Conservation (phyloP, 1,139 yeast species). For the Geotrichum siamense region DNA sequence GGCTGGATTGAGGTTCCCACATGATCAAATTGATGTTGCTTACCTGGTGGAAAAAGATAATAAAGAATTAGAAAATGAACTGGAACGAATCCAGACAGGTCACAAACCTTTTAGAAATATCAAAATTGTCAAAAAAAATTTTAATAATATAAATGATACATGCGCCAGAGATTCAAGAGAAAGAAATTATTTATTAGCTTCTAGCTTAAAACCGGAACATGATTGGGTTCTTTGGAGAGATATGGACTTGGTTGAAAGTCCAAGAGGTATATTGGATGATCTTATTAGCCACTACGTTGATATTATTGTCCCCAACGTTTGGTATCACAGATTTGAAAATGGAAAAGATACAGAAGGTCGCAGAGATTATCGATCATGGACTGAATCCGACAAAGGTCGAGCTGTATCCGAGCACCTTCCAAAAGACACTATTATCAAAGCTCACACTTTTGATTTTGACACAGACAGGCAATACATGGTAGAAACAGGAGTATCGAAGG, state of each 20-base stretch:
- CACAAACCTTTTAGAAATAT: constrained; percentile 56
- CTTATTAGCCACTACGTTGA: constrained; percentile 70
- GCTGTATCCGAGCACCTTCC: constrained; percentile 58
- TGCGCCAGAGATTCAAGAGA: constrained; percentile 54
- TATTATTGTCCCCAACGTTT: constrained; percentile 82
- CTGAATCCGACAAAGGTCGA: constrained; percentile 65
- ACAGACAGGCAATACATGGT: constrained; percentile 86
- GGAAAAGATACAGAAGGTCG: constrained; percentile 72
- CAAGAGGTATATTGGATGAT: constrained; percentile 70
- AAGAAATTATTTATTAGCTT: constrained; percentile 75
- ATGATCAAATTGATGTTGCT: constrained; percentile 71
- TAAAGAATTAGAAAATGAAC: constrained; percentile 52
- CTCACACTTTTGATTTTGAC: constrained; percentile 84
- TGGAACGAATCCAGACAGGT: constrained; percentile 27
- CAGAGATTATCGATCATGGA: constrained; percentile 84
- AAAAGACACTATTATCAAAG: constrained; percentile 85
- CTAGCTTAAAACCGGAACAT: constrained; percentile 74
- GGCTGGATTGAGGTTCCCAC: constrained; percentile 82
- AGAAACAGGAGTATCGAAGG: constrained; percentile 44
- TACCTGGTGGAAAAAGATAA: constrained; percentile 52
- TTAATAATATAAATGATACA: constrained; percentile 81
- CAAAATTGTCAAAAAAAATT: constrained; percentile 72
- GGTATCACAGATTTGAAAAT: constrained; percentile 75
- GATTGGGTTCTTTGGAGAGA: constrained; percentile 96
- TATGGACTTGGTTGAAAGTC: constrained; percentile 79